Base-by-base conservation (phyloP, 2,329 filamentous ascomycete genomes). In the Mollisia scopiformis region DNA sequence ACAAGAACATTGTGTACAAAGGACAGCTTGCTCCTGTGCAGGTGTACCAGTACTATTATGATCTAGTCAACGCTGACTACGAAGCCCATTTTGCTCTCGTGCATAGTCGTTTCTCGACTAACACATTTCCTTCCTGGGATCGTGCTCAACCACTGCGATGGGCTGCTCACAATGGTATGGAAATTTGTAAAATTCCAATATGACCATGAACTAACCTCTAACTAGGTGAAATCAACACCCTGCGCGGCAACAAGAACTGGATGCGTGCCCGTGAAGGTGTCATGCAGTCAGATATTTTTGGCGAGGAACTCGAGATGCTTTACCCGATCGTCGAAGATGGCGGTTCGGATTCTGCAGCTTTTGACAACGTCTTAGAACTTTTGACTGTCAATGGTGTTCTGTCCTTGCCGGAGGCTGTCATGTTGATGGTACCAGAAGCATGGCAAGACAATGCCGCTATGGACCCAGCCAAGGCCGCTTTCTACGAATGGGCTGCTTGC, bases 1-100 rank as follows among this genome's bases (percentile, higher is more conserved):
- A 97, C 87, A 93, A 93, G 80, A 98, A 98, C 81, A 98, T 98
- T 79, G 92, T 98, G 62, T 98, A 98, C 85, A 98, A 98, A 84
- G 94, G 94, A 66, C 95, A 98, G 77, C 83, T 98, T 68, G 90
- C 94, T 47, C 94, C 94, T 25, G 87, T 94, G 30, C 94, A 98
- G 81, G 94, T 98, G 55, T 98, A 98, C 80, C 90, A 96, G 75
- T 98, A 98, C 82, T 98, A 96, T 79, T 92, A 97, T 77, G 94
- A 98, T 80, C 80, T 98, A 75, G 91, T 97, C 69, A 96, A 95
- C 70, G 94, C 96, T 68, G 94, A 98, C 76, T 98, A 96, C 77
- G 92, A 98, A 82, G 93, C 90, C 65, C 93, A 98, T 79, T 98
- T 98, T 77, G 95, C 94, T 62, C 84, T 98, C 62, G 94, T 98